Evolutionary conservation across 2,329 filamentous ascomycete genomes (phyloP).

Genomic region (Ascomycota sp.): DNA sequence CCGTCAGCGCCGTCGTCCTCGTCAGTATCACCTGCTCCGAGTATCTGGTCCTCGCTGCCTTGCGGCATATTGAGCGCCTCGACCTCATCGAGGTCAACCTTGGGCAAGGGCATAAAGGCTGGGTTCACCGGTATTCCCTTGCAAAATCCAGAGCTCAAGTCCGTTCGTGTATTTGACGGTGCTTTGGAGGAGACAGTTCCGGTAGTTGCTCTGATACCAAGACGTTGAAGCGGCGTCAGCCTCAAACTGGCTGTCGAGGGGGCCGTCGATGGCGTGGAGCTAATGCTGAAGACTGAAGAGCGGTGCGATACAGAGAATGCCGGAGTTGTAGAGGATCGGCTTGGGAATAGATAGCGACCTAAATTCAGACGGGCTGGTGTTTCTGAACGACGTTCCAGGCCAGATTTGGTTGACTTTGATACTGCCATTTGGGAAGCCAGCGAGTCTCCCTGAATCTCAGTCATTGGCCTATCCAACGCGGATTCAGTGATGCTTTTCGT

Average conservation of each 20-base stretch:
- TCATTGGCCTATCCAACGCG: conserved; percentile 6
- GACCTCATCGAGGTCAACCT: conserved; percentile 29
- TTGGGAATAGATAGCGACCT: conserved; percentile 14
- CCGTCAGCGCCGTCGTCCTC: conserved; percentile 25
- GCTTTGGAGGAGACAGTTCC: conserved; percentile 8
- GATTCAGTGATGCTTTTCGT: not conserved
- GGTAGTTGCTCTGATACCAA: conserved; percentile 22
- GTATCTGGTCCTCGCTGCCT: conserved; percentile 32
- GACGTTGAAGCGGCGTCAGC: conserved; percentile 30
- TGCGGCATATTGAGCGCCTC: conserved; percentile 23
- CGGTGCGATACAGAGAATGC: conserved; percentile 12
- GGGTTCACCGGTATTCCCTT: conserved; percentile 25
- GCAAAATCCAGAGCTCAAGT: conserved; percentile 7
- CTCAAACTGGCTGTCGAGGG: conserved; percentile 20
- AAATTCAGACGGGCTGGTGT: conserved; percentile 12
- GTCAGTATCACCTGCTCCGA: conserved; percentile 19
- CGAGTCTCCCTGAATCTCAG: conserved; percentile 4
- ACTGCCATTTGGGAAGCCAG: conserved; percentile 6
- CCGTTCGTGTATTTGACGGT: conserved; percentile 9
- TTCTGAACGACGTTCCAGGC: conserved; percentile 5
- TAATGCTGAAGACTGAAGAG: conserved; percentile 15
- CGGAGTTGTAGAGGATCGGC: conserved; percentile 11
- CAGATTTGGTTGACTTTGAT: conserved; percentile 4
- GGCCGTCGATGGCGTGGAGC: conserved; percentile 18
- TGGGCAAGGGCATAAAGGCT: conserved; percentile 30